A percentile compares a stretch with the other conserved stretches of the same genome.
These are phyloP conservation scores for Beauveria caledonica DNA, from an alignment of 2,329 filamentous ascomycete genomes.

Conservation along the genomic window DNA sequence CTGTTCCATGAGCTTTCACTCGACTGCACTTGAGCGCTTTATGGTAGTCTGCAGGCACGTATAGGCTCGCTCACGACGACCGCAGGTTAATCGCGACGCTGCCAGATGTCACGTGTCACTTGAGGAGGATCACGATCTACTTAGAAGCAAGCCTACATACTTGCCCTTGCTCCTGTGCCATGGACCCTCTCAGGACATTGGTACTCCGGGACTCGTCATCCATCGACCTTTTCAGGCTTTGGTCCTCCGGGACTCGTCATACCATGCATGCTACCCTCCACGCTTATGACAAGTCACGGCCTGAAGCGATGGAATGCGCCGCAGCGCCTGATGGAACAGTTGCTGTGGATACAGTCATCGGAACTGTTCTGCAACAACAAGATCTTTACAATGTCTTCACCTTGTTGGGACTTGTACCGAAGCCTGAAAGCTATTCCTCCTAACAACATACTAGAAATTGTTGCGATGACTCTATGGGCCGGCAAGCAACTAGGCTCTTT, in stretches of 20 bases:
- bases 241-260: neutral
- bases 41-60: neutral
- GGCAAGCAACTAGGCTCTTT: too few relatives aligned
- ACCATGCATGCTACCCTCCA: neutral
- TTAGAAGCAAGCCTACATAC: neutral
- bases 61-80: neutral
- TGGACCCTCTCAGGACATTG: neutral
- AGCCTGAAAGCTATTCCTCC: neutral
- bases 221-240: neutral
- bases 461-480: neutral
- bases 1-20: neutral
- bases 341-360: neutral
- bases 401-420: neutral
- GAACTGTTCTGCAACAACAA: neutral
- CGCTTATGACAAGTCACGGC: neutral
- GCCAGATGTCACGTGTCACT: neutral
- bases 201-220: neutral
- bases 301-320: neutral
- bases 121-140: neutral
- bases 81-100: neutral
- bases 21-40: neutral
- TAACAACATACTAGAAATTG: neutral
- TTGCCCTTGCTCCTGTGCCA: neutral
- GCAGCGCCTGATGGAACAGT: conserved; percentile 1
- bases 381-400: neutral